phyloP scores from a whole-genome alignment of 352 stramenopile genomes.

The Globisporangium orthogonon region DNA sequence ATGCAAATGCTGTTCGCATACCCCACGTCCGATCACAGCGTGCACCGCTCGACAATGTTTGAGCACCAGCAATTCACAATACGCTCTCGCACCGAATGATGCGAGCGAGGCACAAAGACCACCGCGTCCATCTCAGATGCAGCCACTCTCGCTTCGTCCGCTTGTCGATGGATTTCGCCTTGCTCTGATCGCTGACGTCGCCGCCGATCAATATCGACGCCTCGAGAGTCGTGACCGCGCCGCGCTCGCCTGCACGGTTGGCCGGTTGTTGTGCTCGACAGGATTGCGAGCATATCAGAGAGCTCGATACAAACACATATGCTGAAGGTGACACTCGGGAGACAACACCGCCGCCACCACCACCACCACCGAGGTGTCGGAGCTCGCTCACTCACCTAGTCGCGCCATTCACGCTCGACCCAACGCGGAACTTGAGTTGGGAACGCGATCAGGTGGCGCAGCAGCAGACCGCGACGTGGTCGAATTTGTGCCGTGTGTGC shows the following conservation, averaged over 20 bases:
- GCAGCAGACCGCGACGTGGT: no score
- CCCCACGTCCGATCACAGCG: no score
- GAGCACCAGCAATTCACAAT: no score
- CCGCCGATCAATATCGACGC: no score
- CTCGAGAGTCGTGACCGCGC: background rate
- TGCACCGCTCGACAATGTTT: no score
- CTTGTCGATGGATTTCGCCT: background rate
- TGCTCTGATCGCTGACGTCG: background rate
- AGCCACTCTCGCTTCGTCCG: background rate
- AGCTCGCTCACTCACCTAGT: background rate
- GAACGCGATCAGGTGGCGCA: constrained; percentile 1
- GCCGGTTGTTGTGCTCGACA: background rate
- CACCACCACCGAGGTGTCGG: background rate
- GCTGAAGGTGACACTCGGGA: background rate
- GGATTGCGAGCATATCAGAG: background rate
- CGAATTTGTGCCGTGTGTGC: no score
- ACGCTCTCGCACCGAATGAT: no score
- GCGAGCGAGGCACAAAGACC: background rate
- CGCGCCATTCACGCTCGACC: background rate
- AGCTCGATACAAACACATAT: background rate
- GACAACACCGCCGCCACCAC: background rate
- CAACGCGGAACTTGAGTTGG: background rate
- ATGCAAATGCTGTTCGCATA: no score
- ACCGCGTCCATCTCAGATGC: background rate
- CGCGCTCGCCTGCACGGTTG: background rate